Evolutionary conservation across 257 asterid genomes (phyloP), one percentile per base, ranked within the genome.

Genomic region (Eucommia ulmoides): DNA sequence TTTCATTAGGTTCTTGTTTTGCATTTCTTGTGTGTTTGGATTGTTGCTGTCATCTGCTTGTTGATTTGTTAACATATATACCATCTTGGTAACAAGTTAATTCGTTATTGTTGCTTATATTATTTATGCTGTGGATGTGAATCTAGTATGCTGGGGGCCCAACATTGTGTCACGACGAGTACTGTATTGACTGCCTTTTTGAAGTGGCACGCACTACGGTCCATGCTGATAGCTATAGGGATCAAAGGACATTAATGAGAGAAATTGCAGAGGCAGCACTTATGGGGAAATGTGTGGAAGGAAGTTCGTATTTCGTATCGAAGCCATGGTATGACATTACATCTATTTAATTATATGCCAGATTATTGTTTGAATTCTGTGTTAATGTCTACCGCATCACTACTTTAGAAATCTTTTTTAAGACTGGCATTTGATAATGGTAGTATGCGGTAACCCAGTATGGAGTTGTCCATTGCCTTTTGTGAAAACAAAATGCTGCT

Each of bases 201-300:
- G 94, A 83, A 70, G 66, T 70, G 66, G 86, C 86, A 51, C 80
- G 68, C 65, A 67, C 68, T 45, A 64, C 65, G 71, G 88, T 76
- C 46, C 82, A 66, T 60, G 88, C 93, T 53, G 75, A 82, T 65
- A 65, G 56, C 56, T 89, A 80, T 49, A 74, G 83, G 74, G 98
- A 86, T 64, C 83, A 64, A 61, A 80, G 93, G 65, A 72, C 61
- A 50, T 44, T 55, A 53, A 85, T 89, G 96, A 85, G 73, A 67
- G 98, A 85, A 58, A 69, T 89, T 54, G 98, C 96, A 12, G 98
- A 85, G 77, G 83, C 83, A 49, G 93, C 94, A 60, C 84, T 89
- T 67, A 64, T 84, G n/a, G 88, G 93, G 63, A 66, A 77, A 58
- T 70, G 69, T 61, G 62, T 60, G 41, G 80, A 78, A 62, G 92